Evolutionary conservation across 495 filamentous ascomycete genomes (phyloP), one percentile per base, ranked within the genome.

Genomic region (Letharia columbiana): DNA sequence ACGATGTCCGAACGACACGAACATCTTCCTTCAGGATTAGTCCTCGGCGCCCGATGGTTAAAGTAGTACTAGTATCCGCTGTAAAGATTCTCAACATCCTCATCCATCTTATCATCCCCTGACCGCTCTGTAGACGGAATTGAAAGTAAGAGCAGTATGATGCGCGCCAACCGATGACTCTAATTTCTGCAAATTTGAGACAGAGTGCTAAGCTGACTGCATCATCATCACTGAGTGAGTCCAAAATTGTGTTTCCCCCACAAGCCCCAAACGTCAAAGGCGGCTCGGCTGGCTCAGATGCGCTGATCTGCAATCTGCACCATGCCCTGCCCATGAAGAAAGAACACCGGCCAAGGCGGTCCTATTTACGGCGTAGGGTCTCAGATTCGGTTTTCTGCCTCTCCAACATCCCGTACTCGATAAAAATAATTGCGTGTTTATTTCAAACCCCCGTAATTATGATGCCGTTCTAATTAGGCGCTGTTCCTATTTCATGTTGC

Each of bases 261-360:
- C n/a, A 11, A 10, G 40, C 50, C 28, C 50, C 62, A 64, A 44
- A 45, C 28, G 37, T 44, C 40, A 8, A 52, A 23, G 28, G 15
- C 11, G 35, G 52, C 54, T 62, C 11, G 35, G 52, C 54, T 62
- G 62, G 62, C 66, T 65, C 56, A 39, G 54, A 64, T 64, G 66
- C 66, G 62, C 45, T 68, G 44, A 52, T 65, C 23, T 28, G 23
- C 23, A 8, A 39, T 39, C 56, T 39, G 65, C 59, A 62, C 45
- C 7, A 35, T 49, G 33, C 42, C 40, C 31, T 66, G 33, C 42
- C 37, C 20, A 20, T n/a, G 23, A 23, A n/a, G 37, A 37, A 37
- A 37, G 31, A 75, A 42, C 49, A 11, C 8, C 20, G 8, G 45
- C 31, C 41, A 37, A 39, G 23, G 40, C 63, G 41, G n/a, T 59